These are phyloP conservation scores for Cardamine chenopodiifolia DNA, from an alignment of 345 rosid species.

Conservation along the genomic window DNA sequence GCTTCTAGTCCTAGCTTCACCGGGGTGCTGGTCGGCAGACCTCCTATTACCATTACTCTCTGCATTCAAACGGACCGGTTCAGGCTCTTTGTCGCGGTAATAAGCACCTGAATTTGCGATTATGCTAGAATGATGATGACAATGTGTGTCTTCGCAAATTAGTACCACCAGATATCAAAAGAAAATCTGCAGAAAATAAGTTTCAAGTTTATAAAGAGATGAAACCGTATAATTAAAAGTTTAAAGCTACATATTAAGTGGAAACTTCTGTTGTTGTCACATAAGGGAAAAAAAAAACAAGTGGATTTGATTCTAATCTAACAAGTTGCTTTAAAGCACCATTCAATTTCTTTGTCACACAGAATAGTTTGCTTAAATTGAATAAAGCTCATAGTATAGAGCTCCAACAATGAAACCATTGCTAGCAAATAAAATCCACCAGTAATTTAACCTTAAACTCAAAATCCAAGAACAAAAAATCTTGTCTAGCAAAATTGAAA, in stretches of 20 bases:
- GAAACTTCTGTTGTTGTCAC: background rate
- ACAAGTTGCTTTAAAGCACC: background rate
- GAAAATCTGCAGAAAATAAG: background rate
- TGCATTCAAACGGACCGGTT: slow-evolving; percentile 49
- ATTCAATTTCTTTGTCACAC: background rate
- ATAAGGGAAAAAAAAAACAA: no score
- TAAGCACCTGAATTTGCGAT: slow-evolving; percentile 47
- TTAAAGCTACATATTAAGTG: background rate
- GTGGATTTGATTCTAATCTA: background rate
- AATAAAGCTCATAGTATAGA: background rate
- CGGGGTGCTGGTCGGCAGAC: slow-evolving; percentile 44
- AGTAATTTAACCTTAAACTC: background rate
- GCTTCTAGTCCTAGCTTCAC: slow-evolving; percentile 56
- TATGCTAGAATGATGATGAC: slow-evolving; percentile 47
- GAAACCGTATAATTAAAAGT: background rate
- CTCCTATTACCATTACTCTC: slow-evolving; percentile 52
- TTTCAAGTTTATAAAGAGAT: background rate
- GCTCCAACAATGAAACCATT: slow-evolving; percentile 16
- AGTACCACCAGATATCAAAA: background rate
- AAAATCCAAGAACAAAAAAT: background rate
- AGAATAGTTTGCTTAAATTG: background rate
- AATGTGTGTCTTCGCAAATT: slow-evolving; percentile 49
- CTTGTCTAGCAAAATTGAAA: background rate
- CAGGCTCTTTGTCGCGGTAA: slow-evolving; percentile 51
- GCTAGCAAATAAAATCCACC: background rate